Evolutionary conservation across 768 basidiomycete species (phyloP).

Genomic region (Suillus subluteus): DNA sequence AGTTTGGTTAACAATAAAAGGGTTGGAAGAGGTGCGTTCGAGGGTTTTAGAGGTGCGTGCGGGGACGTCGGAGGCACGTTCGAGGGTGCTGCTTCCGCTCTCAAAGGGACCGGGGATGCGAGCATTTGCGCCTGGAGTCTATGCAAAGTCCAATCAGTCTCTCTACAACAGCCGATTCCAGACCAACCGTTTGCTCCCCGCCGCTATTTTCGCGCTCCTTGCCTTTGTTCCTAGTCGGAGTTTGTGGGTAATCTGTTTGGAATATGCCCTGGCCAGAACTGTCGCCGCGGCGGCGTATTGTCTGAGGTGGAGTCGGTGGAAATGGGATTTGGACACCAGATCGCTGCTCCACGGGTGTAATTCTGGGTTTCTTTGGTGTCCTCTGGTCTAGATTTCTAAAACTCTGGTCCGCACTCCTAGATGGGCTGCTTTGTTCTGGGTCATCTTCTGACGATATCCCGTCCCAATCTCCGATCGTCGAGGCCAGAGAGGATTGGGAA

Average conservation of each 20-base stretch:
- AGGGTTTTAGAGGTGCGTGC: constrained; percentile 15
- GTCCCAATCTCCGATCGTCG: constrained; percentile 29
- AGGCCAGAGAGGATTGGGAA: constrained; percentile 26
- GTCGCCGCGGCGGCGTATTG: constrained; percentile 13
- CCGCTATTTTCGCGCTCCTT: constrained; percentile 23
- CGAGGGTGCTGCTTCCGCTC: neutral
- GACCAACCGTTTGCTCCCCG: constrained; percentile 20
- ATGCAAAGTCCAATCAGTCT: constrained; percentile 8
- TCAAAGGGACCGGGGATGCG: neutral
- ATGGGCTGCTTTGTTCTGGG: constrained; percentile 13
- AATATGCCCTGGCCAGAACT: constrained; percentile 3
- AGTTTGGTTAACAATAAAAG: neutral
- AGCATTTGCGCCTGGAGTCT: neutral
- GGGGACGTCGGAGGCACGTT: constrained; percentile 14
- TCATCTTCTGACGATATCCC: constrained; percentile 13
- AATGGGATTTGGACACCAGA: neutral
- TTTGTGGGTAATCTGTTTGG: constrained; percentile 14
- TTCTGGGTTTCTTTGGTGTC: constrained; percentile 22
- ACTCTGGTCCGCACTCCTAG: neutral
- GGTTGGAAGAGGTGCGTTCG: constrained; percentile 18
- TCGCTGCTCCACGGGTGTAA: constrained; percentile 11
- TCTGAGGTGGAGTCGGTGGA: constrained; percentile 28
- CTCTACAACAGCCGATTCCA: constrained; percentile 2
- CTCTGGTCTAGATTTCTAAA: constrained; percentile 13
- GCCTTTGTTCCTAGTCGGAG: constrained; percentile 29